These are phyloP conservation scores for Populus pruinosa DNA, from an alignment of 345 rosid genomes.

Conservation along the genomic window DNA sequence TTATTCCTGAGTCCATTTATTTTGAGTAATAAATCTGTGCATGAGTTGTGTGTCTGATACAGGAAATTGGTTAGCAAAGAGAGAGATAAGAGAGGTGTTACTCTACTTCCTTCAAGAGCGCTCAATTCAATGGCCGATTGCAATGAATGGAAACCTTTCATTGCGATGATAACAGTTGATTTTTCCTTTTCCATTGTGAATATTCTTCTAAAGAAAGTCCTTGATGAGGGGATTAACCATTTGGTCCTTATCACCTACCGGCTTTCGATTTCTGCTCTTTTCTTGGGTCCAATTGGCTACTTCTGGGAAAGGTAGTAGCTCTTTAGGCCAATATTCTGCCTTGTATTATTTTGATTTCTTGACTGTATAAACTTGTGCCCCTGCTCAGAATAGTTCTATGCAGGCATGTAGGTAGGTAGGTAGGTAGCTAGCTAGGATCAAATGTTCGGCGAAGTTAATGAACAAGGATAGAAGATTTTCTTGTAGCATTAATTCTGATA, in stretches of 20 bases:
- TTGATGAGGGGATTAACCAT: conserved; percentile 57
- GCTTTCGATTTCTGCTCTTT: conserved; percentile 46
- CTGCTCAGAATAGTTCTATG: neutral
- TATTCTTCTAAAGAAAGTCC: conserved; percentile 55
- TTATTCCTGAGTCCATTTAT: conserved; percentile 29
- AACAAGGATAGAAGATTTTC: neutral
- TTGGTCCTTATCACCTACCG: conserved; percentile 67
- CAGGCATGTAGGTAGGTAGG: neutral
- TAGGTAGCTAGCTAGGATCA: neutral
- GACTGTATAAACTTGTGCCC: neutral
- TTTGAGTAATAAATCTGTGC: conserved; percentile 3
- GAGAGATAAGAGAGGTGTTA: neutral
- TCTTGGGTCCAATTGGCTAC: conserved; percentile 63
- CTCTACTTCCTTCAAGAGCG: neutral
- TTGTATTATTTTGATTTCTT: neutral
- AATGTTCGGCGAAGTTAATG: neutral
- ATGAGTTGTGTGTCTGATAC: neutral
- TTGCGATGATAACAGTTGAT: conserved; percentile 50
- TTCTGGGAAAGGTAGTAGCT: conserved; percentile 63
- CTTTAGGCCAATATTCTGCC: neutral
- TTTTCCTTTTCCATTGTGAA: conserved; percentile 55
- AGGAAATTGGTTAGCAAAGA: neutral
- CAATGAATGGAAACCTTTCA: conserved; percentile 50
- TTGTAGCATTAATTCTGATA: neutral
- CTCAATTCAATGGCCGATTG: conserved; percentile 11